Evolutionary conservation across 139 green algal genomes (phyloP).

Genomic region (Picochlorum sp.): DNA sequence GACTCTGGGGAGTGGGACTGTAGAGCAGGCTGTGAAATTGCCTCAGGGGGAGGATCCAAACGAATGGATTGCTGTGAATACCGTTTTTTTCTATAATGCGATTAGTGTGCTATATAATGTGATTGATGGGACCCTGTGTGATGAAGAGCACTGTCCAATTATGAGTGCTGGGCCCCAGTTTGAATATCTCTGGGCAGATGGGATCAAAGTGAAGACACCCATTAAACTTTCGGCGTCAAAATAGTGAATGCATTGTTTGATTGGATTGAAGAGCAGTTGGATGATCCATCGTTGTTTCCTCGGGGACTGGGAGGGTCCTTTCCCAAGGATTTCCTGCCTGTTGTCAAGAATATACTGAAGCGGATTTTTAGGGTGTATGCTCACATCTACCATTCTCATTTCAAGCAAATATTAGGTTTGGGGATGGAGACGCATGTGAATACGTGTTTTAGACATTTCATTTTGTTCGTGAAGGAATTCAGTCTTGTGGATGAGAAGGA

Average conservation of each 20-base stretch:
- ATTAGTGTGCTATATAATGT: conserved; percentile 87
- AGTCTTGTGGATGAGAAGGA: conserved; percentile 87
- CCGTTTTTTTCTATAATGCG: conserved; percentile 95
- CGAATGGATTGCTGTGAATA: conserved; percentile 87
- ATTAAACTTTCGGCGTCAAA: conserved; percentile 84
- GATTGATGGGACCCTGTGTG: conserved; percentile 87
- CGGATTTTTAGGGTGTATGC: conserved; percentile 97
- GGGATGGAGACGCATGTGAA: conserved; percentile 93
- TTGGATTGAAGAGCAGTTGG: conserved; percentile 94
- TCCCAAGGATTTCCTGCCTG: conserved; percentile 73
- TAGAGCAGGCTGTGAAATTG: conserved; percentile 74
- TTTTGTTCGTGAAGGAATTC: conserved; percentile 76
- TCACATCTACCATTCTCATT: conserved; percentile 99
- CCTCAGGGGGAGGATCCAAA: conserved; percentile 77
- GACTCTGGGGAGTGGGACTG: conserved; percentile 75
- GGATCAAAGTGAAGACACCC: conserved; percentile 87
- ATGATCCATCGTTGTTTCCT: conserved; percentile 84
- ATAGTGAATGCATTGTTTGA: conserved; percentile 95
- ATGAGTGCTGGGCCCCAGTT: conserved; percentile 95
- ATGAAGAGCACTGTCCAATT: conserved; percentile 72
- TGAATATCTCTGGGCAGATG: conserved; percentile 97
- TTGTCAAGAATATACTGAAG: conserved; percentile 92
- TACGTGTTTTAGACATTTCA: conserved; percentile 99
- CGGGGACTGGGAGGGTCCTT: conserved; percentile 77
- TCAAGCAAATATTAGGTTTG: conserved; percentile 62